Percentiles rank a stretch among this genome's conserved stretches.
Evolutionary conservation across 2,329 filamentous ascomycete genomes (phyloP).

Genomic region (Aciculosporium take): DNA sequence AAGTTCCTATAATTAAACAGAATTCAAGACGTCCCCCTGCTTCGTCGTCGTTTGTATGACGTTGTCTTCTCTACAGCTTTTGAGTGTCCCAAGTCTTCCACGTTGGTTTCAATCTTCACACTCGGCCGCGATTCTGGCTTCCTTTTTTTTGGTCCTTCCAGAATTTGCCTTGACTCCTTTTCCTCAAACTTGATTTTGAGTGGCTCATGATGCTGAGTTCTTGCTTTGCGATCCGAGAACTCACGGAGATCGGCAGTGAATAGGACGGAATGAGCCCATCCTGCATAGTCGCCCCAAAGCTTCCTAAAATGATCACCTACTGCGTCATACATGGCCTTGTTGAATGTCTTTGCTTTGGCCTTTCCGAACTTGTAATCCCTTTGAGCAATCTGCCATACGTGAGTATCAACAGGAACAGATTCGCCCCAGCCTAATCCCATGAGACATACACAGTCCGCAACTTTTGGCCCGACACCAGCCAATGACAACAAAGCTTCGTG

Average conservation of each 20-base stretch:
- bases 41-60: constrained; percentile 17
- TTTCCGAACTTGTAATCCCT: constrained; percentile 90
- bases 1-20: too few species aligned
- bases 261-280: constrained; percentile 93
- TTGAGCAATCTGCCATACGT: constrained; percentile 97
- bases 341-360: constrained; percentile 70
- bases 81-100: constrained; percentile 12
- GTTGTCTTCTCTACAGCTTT: constrained; percentile 11
- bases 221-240: constrained; percentile 52
- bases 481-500: constrained; percentile 68
- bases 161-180: constrained; percentile 13
- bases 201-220: constrained; percentile 1
- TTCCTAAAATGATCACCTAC: constrained; percentile 79
- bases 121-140: constrained; percentile 9
- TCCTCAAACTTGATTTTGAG: constrained; percentile 4
- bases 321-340: constrained; percentile 75
- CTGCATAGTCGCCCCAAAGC: constrained; percentile 85
- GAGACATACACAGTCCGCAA: constrained; percentile 88
- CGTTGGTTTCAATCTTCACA: constrained; percentile 9
- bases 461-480: constrained; percentile 88
- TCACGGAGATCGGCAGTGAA: constrained; percentile 85
- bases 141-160: constrained; percentile 14
- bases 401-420: constrained; percentile 89
- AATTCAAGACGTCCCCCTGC: constrained; percentile 6
- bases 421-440: constrained; percentile 97